phyloP scores from a whole-genome alignment of 2,329 filamentous ascomycete genomes.

The Penicillium sp. region DNA sequence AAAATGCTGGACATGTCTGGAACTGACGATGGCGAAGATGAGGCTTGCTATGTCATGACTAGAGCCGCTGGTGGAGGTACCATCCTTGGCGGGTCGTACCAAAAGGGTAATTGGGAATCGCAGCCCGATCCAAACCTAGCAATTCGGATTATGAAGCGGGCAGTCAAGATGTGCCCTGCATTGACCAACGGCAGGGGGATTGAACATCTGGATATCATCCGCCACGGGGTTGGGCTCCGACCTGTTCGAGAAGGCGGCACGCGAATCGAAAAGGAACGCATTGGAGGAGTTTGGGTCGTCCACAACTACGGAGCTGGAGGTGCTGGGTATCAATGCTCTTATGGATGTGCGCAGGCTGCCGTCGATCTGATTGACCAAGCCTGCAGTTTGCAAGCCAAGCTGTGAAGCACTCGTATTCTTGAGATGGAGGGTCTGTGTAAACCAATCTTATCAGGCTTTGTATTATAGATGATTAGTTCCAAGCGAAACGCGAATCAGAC shows the following conservation, averaged over 20 bases:
- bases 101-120: constrained; percentile 73
- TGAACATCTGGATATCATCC: constrained; percentile 67
- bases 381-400: background rate
- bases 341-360: constrained; percentile 66
- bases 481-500: too few relatives aligned
- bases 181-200: constrained; percentile 56
- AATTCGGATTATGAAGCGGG: constrained; percentile 75
- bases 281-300: constrained; percentile 54
- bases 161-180: constrained; percentile 29
- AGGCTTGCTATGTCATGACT: constrained; percentile 76
- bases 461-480: background rate
- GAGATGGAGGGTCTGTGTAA: too few relatives aligned
- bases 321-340: constrained; percentile 62
- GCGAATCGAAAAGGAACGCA: constrained; percentile 69
- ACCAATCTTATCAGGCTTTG: background rate
- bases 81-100: constrained; percentile 76
- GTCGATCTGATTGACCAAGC: constrained; percentile 33
- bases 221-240: constrained; percentile 76
- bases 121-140: constrained; percentile 73
- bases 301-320: constrained; percentile 41
- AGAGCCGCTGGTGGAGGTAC: constrained; percentile 73
- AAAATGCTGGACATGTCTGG: constrained; percentile 69
- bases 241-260: constrained; percentile 70
- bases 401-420: background rate
- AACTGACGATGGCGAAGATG: constrained; percentile 68